These are phyloP conservation scores for Begonia peltatifolia DNA, from an alignment of 306 rosid genomes.

Conservation along the genomic window DNA sequence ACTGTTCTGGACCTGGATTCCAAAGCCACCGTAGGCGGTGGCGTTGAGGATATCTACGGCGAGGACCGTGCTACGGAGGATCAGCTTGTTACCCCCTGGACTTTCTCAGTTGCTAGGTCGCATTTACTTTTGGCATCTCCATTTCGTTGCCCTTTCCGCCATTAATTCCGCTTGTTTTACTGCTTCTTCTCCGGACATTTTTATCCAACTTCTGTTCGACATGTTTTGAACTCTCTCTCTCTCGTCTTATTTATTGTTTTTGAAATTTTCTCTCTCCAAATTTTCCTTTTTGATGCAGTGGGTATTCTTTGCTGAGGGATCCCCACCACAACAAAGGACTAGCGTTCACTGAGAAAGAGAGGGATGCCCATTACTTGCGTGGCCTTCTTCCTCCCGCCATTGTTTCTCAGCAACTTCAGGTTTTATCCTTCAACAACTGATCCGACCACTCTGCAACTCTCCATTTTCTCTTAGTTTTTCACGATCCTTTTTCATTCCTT, in stretches of 20 bases:
- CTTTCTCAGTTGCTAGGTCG: conserved; percentile 85
- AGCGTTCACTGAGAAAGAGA: conserved; percentile 79
- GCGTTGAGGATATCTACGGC: conserved; percentile 77
- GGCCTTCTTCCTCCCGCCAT: conserved; percentile 82
- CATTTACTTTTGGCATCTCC: background rate
- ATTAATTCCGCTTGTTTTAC: too few relatives aligned
- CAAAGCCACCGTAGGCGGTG: conserved; percentile 57
- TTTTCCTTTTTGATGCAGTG: conserved; percentile 29
- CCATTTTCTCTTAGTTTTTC: background rate
- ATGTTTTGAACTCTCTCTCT: too few relatives aligned
- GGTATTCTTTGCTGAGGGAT: conserved; percentile 78
- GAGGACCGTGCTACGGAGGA: conserved; percentile 88
- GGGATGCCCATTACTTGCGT: conserved; percentile 91
- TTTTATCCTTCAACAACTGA: conserved; percentile 1
- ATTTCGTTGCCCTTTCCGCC: too few relatives aligned
- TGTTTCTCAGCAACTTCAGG: conserved; percentile 73
- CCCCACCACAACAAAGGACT: conserved; percentile 95
- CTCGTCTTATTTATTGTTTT: too few relatives aligned
- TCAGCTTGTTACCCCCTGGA: conserved; percentile 86
- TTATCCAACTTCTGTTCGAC: too few relatives aligned
- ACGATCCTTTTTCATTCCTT: conserved; percentile 1
- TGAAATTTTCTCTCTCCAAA: too few relatives aligned
- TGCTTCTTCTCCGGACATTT: too few relatives aligned
- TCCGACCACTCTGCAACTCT: too few relatives aligned
- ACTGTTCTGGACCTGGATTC: conserved; percentile 63